Evolutionary conservation across 148 eudicot genomes (phyloP).

Genomic region (Rhododendron mucronatum): DNA sequence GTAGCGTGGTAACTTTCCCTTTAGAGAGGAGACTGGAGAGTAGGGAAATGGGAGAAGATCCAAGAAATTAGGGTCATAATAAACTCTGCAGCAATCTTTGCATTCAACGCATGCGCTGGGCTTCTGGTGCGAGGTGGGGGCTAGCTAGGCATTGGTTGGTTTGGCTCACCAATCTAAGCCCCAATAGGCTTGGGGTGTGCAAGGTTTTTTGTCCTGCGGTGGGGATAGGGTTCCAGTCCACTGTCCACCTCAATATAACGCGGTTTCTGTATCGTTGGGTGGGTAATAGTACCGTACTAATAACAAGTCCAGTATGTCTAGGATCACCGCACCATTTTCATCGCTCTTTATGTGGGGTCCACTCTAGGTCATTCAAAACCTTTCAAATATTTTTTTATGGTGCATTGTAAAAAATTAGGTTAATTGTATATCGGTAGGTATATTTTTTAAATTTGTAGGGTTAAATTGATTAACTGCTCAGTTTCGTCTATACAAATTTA

Average conservation of each 20-base stretch:
- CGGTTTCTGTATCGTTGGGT: neutral
- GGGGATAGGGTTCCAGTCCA: neutral
- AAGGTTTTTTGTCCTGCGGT: neutral
- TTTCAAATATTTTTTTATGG: no score
- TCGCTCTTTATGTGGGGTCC: no score
- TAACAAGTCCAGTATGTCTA: no score
- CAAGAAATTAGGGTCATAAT: neutral
- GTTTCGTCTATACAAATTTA: no score
- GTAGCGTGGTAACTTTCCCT: neutral
- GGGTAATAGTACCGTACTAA: no score
- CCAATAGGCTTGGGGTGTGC: neutral
- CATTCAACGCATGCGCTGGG: neutral
- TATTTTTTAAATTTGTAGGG: no score
- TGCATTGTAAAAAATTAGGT: no score
- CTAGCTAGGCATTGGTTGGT: neutral
- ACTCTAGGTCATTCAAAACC: no score
- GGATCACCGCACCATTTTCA: no score
- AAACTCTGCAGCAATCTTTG: neutral
- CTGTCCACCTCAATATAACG: neutral
- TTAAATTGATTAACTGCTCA: no score
- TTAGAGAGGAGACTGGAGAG: neutral
- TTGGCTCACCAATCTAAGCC: no score
- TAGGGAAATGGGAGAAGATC: neutral
- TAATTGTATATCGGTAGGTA: no score
- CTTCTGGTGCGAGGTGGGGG: neutral